Evolutionary conservation across 495 filamentous ascomycete species (phyloP), one percentile per base, ranked within the genome.

Genomic region (Copromyces sp.): DNA sequence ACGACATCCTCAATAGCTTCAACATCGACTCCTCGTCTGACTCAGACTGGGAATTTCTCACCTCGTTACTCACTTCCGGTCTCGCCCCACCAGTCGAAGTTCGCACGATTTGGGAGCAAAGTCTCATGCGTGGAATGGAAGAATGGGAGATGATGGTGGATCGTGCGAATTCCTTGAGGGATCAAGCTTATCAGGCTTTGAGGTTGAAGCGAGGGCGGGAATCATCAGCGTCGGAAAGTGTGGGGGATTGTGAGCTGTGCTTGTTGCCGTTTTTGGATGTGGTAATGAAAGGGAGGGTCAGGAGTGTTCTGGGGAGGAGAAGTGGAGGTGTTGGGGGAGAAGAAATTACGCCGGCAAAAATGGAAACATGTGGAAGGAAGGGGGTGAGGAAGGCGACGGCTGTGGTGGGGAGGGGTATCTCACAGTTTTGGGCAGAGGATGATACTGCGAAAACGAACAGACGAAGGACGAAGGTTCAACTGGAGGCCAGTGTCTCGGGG

Each of bases 131-230:
- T 1, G 77, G 78, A 3, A 39, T 74, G 24, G 82, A 84, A 70
- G 76, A 83, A 44, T 82, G 77, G 77, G 59, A 78, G 7, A 76
- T 81, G 77, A 71, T 80, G 44, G 68, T 82, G 16, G 71, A 61
- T 8, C 77, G 79, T 53, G 82, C 82, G 9, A 68, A 39, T 11
- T n/a, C 76, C 6, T 72, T 82, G 72, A 75, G 70, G 68, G 70
- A 77, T 9, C 35, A 44, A 8, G 12, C 39, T 20, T 41, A 4
- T 29, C 12, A 14, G 35, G 8, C 12, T 32, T 17, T n/a, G 45
- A 7, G 7, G n/a, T 17, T 9, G 32, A 4, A 69, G 71, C 53
- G 32, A 53, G 9, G 16, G n/a, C 17, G 4, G 9, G n/a, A 53
- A 53, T 20, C 45, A 24, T 20, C 45, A 53, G 9, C 9, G 45